Evolutionary conservation across 2,329 filamentous ascomycete genomes (phyloP).

Genomic region (Beauveria sp.): DNA sequence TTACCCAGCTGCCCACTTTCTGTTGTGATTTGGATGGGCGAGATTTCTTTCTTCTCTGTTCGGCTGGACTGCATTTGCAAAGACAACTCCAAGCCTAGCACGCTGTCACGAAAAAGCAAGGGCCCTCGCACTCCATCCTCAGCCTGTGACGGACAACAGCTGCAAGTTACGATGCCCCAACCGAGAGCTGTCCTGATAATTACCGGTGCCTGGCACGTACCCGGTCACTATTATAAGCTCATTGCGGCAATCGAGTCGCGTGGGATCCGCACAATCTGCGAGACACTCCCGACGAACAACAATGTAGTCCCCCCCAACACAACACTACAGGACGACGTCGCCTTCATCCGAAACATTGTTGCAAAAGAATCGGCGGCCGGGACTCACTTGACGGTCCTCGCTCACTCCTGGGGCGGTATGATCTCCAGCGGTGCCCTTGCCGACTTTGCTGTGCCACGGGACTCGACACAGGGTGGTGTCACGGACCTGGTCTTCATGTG

Average conservation of each 20-base stretch:
- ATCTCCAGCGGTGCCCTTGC: not conserved
- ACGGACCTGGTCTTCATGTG: not conserved
- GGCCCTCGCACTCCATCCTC: not conserved
- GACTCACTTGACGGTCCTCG: not conserved
- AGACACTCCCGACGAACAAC: constrained; percentile 15
- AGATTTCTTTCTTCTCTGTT: no score
- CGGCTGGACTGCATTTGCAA: no score
- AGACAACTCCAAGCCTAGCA: no score
- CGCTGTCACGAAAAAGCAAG: not conserved
- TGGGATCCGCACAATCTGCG: constrained; percentile 13
- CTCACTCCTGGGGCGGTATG: not conserved
- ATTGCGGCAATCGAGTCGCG: constrained; percentile 7
- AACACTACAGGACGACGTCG: constrained; percentile 13
- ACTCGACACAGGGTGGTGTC: not conserved
- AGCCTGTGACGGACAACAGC: not conserved
- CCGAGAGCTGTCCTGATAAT: constrained; percentile 13
- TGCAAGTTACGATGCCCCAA: not conserved
- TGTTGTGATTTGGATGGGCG: no score
- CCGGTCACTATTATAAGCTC: constrained; percentile 14
- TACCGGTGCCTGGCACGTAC: constrained; percentile 16
- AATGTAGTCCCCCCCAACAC: constrained; percentile 15
- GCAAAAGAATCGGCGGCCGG: not conserved
- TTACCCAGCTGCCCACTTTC: no score
- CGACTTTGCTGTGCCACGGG: not conserved
- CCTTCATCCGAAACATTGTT: not conserved